Conservation (phyloP, 1,284 basidiomycete genomes). For the Trametes versicolor region DNA sequence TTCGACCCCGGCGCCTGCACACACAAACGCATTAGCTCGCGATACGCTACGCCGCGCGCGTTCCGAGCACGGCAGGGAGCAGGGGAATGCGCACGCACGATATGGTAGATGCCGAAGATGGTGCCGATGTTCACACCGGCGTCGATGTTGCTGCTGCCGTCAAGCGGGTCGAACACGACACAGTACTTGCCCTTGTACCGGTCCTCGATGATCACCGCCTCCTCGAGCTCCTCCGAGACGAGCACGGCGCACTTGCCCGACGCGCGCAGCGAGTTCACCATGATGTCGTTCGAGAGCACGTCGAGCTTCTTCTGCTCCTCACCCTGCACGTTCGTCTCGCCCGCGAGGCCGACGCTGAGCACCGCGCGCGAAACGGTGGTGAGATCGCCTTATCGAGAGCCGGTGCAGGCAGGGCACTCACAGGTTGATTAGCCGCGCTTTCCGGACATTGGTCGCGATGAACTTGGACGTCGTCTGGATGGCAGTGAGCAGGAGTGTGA, state of each 20-base stretch:
- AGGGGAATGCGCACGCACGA: conserved; percentile 55
- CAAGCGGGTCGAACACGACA: conserved; percentile 98
- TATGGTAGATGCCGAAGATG: conserved; percentile 97
- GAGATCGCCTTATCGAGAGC: conserved; percentile 18
- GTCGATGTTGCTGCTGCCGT: conserved; percentile 99
- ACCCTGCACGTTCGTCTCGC: conserved; percentile 96
- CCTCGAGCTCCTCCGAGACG: conserved; percentile 96
- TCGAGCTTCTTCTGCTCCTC: conserved; percentile 99
- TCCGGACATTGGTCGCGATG: conserved; percentile 98
- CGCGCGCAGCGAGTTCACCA: conserved; percentile 95
- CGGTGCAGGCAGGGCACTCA: conserved; percentile 53
- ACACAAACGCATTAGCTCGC: conserved; percentile 6
- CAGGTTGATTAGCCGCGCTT: conserved; percentile 98
- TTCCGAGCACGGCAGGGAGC: background rate
- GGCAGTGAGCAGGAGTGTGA: conserved; percentile 93
- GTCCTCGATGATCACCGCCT: conserved; percentile 91
- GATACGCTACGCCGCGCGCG: conserved; percentile 6
- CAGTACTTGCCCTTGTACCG: conserved; percentile 87
- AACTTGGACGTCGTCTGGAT: conserved; percentile 97
- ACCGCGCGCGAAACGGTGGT: background rate
- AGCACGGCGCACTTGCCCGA: conserved; percentile 97
- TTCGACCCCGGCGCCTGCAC: conserved; percentile 76
- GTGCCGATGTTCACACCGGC: conserved; percentile 99
- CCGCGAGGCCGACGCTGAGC: conserved; percentile 91
- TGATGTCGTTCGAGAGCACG: conserved; percentile 98